These are phyloP conservation scores for Apiotrichum sp. DNA, from an alignment of 1,284 basidiomycete genomes.

Conservation along the genomic window DNA sequence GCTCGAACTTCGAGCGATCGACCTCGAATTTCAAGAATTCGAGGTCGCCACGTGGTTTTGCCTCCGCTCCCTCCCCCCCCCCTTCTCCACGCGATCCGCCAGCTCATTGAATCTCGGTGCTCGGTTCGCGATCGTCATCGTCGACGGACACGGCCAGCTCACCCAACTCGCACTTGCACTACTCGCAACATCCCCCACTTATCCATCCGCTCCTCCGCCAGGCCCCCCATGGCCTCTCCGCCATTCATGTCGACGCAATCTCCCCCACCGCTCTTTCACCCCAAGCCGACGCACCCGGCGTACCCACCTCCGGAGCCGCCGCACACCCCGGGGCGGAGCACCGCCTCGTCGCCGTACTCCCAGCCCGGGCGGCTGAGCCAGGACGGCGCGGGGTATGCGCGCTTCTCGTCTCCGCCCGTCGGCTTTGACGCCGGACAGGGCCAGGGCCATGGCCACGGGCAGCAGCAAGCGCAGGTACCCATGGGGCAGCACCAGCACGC, in stretches of 20 bases:
- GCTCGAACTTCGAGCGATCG: too few species aligned
- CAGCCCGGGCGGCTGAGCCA: conserved; percentile 49
- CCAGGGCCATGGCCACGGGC: too few species aligned
- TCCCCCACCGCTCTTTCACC: conserved; percentile 77
- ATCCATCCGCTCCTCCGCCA: too few species aligned
- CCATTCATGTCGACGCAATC: conserved; percentile 52
- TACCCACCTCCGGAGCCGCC: conserved; percentile 80
- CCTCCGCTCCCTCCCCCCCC: not conserved
- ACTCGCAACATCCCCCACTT: too few species aligned
- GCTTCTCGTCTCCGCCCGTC: conserved; percentile 46
- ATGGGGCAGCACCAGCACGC: not conserved
- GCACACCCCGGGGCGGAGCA: conserved; percentile 56
- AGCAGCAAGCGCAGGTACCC: conserved; percentile 23
- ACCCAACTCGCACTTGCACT: too few species aligned
- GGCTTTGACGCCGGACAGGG: too few species aligned
- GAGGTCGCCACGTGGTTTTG: too few species aligned
- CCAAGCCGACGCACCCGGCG: conserved; percentile 80
- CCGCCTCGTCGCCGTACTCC: conserved; percentile 41
- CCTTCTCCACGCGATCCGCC: too few species aligned
- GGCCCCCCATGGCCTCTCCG: conserved; percentile 29
- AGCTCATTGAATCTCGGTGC: too few species aligned
- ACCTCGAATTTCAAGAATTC: too few species aligned
- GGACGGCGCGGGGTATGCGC: conserved; percentile 36
- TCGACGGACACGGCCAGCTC: too few species aligned
- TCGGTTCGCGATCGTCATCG: not conserved